phyloP scores from a whole-genome alignment of 129 eudicot genomes.

The Flaveria brownii region DNA sequence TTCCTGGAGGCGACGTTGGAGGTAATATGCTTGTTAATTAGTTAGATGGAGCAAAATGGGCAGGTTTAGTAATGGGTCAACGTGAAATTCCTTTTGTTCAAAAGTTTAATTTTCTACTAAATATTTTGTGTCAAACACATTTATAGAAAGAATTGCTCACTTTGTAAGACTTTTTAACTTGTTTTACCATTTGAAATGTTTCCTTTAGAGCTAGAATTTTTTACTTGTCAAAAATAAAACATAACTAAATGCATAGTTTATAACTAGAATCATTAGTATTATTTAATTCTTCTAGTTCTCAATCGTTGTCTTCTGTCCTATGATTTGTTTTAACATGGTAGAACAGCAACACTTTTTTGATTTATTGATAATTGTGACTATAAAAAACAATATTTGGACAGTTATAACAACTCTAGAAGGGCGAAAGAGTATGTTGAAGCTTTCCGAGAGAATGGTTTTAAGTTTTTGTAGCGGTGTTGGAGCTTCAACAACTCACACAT shows the following conservation, averaged over 20 bases:
- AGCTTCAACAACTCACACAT: conserved; percentile 45
- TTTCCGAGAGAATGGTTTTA: conserved; percentile 54
- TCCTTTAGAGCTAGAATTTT: not conserved
- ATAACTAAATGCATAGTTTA: not conserved
- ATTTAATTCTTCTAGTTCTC: not conserved
- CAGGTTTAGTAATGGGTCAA: no score
- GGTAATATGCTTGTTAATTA: conserved; percentile 6
- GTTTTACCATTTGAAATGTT: not conserved
- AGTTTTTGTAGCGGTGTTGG: conserved; percentile 54
- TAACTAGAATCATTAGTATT: not conserved
- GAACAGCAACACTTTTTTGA: not conserved
- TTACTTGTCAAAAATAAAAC: not conserved
- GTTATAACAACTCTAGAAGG: conserved; percentile 44
- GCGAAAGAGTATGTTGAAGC: conserved; percentile 46
- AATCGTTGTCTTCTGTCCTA: not conserved
- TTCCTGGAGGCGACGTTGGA: conserved; percentile 35
- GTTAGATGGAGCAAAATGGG: no score
- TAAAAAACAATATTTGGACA: conserved; percentile 20
- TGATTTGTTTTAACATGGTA: not conserved
- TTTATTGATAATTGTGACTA: not conserved
- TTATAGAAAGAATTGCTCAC: no score
- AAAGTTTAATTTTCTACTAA: no score
- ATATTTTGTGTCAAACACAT: no score
- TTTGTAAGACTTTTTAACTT: not conserved
- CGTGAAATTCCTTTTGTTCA: no score